Evolutionary conservation across 805 yeast genomes (phyloP), one percentile per base, ranked within the genome.

Genomic region (Ogataea methanolica): DNA sequence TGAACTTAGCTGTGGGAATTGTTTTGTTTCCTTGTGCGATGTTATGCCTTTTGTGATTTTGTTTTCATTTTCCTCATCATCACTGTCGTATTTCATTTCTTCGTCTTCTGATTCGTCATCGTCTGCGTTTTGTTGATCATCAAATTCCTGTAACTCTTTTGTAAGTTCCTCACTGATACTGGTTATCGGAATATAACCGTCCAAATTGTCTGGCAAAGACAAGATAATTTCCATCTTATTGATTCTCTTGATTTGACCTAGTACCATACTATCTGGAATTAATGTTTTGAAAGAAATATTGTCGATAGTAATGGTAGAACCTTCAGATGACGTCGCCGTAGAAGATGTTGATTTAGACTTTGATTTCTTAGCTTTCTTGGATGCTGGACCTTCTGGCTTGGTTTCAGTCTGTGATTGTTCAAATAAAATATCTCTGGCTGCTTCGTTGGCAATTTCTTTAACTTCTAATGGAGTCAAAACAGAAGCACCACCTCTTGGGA

Each of bases 401-500:
- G 31, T 34, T 6, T 33, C 38, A 6, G 29, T 36, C 14, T 53
- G 47, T 41, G 62, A 26, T 51, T 26, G 31, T 5, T 70, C 92
- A 52, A 88, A 87, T 43, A 91, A 71, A 37, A 88, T 94, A 69
- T 94, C 99, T 53, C 79, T 80, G 21, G 91, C 83, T 42, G 92
- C 99, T 67, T 92, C 96, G 63, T 89, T 90, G 37, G 96, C 84
- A 44, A 92, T 92, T 62, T 89, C 94, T 65, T 89, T 90, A 55
- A 89, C 82, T 68, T 94, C 99, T 55, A 94, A 71, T 6, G 98
- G 90, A 4, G 96, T 80, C 60, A 94, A 76, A 23, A 82, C 88
- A 26, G 92, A 79, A 12, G 85, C 81, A 43, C 99, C 99, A 58
- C 99, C 99, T 80, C 99, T 86, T 43, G 99, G 99, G 63, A 94